A percentile compares a stretch with the other conserved stretches of the same genome.
Conservation (phyloP, 257 asterid species). For the Solanum etuberosum region DNA sequence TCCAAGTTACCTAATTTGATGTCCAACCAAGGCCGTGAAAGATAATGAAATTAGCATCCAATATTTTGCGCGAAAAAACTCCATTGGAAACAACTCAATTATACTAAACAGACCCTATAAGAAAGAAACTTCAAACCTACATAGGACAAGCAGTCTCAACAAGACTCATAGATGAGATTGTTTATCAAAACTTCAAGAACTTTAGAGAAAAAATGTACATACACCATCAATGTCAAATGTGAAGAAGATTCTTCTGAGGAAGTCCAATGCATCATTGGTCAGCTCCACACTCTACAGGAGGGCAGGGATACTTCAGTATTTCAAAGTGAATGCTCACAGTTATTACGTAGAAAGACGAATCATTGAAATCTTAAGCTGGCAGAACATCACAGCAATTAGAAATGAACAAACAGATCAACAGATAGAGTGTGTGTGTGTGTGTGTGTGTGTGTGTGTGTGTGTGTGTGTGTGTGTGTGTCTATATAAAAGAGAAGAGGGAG, state of each 20-base stretch:
- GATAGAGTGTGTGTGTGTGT: not conserved
- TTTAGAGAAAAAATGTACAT: conserved; percentile 18
- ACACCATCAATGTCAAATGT: conserved; percentile 79
- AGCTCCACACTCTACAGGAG: conserved; percentile 80
- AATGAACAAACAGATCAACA: not conserved
- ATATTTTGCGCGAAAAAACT: not conserved
- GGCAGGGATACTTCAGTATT: not conserved
- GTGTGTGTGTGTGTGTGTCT: no score
- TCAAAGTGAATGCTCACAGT: not conserved
- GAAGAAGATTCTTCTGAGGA: conserved; percentile 56
- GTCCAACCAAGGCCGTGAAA: not conserved
- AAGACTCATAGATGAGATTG: not conserved
- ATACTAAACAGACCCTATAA: not conserved
- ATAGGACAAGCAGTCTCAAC: not conserved
- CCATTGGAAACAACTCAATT: not conserved
- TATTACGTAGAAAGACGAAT: not conserved
- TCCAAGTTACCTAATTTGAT: not conserved
- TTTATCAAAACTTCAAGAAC: not conserved
- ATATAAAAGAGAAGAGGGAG: not conserved
- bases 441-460: no score
- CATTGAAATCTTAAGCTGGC: not conserved
- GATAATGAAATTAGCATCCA: not conserved
- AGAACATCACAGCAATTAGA: not conserved
- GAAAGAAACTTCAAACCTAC: not conserved
- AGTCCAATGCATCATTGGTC: conserved; percentile 75